Base-by-base conservation (phyloP, 2,329 filamentous ascomycete genomes). In the Colletotrichum lini region DNA sequence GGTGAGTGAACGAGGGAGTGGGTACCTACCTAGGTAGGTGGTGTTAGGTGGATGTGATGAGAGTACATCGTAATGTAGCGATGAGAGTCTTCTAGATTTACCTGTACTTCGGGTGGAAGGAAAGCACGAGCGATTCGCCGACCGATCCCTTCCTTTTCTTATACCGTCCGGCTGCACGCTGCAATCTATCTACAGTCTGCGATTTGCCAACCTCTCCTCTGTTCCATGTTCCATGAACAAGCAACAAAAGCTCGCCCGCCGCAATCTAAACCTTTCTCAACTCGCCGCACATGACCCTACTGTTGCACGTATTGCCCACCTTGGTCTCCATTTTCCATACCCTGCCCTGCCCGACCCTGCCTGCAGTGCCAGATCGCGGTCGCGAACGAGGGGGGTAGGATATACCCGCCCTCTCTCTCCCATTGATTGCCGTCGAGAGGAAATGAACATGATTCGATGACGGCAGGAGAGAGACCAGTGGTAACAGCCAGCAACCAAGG, bases 91-190 rank as follows among this genome's bases (percentile, higher is more conserved):
- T 66, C 54, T 16, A 66, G 44, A 30, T 66, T 35, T 45, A 26
- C n/a, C n/a, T n/a, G n/a, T n/a, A n/a, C 35, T 58, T 63, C 44
- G 68, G 57, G 30, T 35, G 30, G 40, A 70, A 38, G 57, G 50
- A 67, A 50, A 38, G 35, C 68, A 67, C 45, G 63, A 57, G 68
- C 64, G 57, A 67, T 58, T 70, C 64, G 63, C 68, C 42, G 50
- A 26, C 45, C 42, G 47, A 30, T 59, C 23, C 26, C 30, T 26
- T 26, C 58, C 58, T 42, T 50, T 35, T 60, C 42, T n/a, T 35
- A 45, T 45, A 61, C 26, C 44, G 38, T 21, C 44, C 16, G 49
- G 44, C 58, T 49, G 45, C 58, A 38, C 18, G 58, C 26, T 45
- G 40, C 47, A 47, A 50, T 8, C 57, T 61, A 8, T 9, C 7